These are phyloP conservation scores for Hymenotorrendiella dingleyae DNA, from an alignment of 2,329 filamentous ascomycete species.

Conservation along the genomic window DNA sequence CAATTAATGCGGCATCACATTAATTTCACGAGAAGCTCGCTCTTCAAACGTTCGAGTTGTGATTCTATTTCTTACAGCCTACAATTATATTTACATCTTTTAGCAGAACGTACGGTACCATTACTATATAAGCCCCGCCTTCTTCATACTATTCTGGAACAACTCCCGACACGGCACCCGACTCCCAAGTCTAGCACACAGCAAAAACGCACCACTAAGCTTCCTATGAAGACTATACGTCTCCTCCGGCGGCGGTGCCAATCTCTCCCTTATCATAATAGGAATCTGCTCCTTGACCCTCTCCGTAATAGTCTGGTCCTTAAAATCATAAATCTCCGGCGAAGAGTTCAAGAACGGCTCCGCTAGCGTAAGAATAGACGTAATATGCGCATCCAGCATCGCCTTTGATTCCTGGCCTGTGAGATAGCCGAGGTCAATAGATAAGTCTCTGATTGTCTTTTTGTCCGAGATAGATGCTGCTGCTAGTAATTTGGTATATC, in stretches of 20 bases:
- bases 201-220: conserved; percentile 86
- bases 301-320: conserved; percentile 92
- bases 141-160: conserved; percentile 49
- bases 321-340: conserved; percentile 84
- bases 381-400: conserved; percentile 89
- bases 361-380: conserved; percentile 80
- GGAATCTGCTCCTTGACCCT: conserved; percentile 84
- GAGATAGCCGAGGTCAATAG: conserved; percentile 77
- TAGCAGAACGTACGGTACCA: too few relatives aligned
- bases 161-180: conserved; percentile 74
- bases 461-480: conserved; percentile 71
- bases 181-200: conserved; percentile 83
- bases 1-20: too few relatives aligned
- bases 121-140: conserved; percentile 19
- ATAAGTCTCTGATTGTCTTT: conserved; percentile 57
- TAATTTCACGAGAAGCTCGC: too few relatives aligned
- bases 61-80: too few relatives aligned
- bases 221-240: conserved; percentile 95
- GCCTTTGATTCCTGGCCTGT: conserved; percentile 79
- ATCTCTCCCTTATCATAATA: conserved; percentile 82
- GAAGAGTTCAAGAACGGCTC: conserved; percentile 79
- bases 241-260: conserved; percentile 91
- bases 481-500: conserved; percentile 73
- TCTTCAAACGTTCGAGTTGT: too few relatives aligned
- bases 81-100: too few relatives aligned